phyloP scores from a whole-genome alignment of 139 green algal genomes.

The Marvania coccoides region DNA sequence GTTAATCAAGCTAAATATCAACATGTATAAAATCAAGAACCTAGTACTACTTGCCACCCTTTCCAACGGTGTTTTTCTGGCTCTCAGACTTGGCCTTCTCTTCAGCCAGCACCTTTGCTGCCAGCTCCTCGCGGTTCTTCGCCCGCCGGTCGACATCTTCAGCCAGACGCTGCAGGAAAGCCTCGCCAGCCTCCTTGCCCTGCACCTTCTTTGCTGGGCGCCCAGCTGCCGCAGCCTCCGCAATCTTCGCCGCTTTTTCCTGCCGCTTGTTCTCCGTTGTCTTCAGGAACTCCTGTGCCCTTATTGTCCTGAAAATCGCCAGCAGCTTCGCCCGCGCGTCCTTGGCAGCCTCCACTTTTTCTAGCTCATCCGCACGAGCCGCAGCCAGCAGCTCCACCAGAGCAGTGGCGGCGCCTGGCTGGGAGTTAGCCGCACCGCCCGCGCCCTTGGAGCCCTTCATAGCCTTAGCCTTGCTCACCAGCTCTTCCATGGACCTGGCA shows the following conservation, averaged over 20 bases:
- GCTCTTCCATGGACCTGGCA: not conserved
- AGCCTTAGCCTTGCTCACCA: not conserved
- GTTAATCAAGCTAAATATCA: too few species aligned
- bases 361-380: not conserved
- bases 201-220: not conserved
- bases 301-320: not conserved
- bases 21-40: too few species aligned
- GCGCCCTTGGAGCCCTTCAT: not conserved
- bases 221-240: not conserved
- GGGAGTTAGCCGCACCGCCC: not conserved
- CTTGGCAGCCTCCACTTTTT: not conserved
- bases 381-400: not conserved
- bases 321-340: not conserved
- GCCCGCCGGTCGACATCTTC: not conserved
- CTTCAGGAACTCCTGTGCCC: not conserved
- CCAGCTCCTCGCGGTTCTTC: not conserved
- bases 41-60: too few species aligned
- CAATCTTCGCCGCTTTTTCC: not conserved
- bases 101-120: not conserved
- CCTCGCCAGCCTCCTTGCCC: not conserved
- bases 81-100: not conserved
- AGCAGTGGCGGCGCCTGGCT: not conserved
- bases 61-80: not conserved
- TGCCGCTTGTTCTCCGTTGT: not conserved
- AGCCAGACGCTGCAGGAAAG: not conserved